Conservation (phyloP, 179 eudicot species). For the Patellifolia procumbens region DNA sequence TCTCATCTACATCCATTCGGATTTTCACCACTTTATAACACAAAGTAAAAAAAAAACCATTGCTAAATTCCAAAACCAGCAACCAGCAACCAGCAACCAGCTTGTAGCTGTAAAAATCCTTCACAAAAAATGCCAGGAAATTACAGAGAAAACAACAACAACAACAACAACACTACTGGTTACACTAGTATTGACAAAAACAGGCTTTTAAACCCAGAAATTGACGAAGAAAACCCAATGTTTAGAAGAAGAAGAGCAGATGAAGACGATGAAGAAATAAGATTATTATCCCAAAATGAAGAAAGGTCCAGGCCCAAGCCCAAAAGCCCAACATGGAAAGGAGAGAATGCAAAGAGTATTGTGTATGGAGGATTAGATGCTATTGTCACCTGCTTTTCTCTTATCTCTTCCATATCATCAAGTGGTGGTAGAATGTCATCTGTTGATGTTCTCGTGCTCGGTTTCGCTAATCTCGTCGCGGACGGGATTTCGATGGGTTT, state of each 20-base stretch:
- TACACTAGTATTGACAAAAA: conserved; percentile 22
- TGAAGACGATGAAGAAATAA: conserved; percentile 5
- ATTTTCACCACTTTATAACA: neutral
- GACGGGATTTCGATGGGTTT: conserved; percentile 80
- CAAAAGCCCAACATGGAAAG: conserved; percentile 54
- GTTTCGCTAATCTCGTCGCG: conserved; percentile 63
- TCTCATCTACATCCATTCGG: neutral
- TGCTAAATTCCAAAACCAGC: conserved; percentile 15
- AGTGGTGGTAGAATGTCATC: conserved; percentile 59
- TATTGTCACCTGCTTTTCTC: conserved; percentile 61
- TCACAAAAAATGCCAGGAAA: conserved; percentile 24
- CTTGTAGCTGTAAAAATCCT: neutral
- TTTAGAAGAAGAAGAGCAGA: conserved; percentile 26
- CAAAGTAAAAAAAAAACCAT: neutral
- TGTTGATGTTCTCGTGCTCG: conserved; percentile 63
- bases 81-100: neutral
- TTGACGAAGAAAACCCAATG: conserved; percentile 31
- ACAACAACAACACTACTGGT: neutral
- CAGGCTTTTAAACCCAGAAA: conserved; percentile 32
- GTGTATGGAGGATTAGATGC: conserved; percentile 70
- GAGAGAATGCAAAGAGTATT: conserved; percentile 62
- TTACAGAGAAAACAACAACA: conserved; percentile 7
- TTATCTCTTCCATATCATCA: conserved; percentile 57
- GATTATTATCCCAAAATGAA: neutral
- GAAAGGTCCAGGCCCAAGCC: conserved; percentile 37